phyloP scores from a whole-genome alignment of 345 rosid genomes.

The Eucalyptus sp. region DNA sequence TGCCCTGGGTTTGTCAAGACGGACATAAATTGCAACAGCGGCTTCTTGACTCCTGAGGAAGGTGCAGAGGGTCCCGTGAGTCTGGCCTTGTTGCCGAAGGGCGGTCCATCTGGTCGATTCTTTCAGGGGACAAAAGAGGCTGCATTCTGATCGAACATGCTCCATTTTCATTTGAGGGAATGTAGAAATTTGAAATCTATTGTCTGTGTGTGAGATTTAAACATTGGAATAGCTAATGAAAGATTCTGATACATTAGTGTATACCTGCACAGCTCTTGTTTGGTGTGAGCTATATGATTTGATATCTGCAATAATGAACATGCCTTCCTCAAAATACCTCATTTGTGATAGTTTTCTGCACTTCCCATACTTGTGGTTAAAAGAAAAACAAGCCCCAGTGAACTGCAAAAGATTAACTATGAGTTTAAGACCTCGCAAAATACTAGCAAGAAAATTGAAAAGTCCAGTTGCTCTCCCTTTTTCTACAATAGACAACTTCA shows the following conservation, averaged over 20 bases:
- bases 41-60: background rate
- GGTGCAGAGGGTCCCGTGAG: conserved; percentile 1
- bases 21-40: background rate
- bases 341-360: background rate
- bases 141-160: background rate
- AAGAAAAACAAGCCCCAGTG: background rate
- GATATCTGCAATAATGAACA: background rate
- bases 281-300: background rate
- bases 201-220: background rate
- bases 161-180: background rate
- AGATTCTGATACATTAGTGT: background rate
- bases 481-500: background rate
- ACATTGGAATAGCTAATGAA: background rate
- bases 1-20: conserved; percentile 7
- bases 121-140: background rate
- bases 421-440: background rate
- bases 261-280: background rate
- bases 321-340: background rate
- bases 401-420: background rate
- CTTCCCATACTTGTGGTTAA: background rate
- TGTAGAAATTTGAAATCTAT: background rate
- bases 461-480: background rate
- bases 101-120: conserved; percentile 2
- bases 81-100: background rate
- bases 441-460: background rate